These are phyloP conservation scores for Plenodomus biglobosus DNA, from an alignment of 2,329 filamentous ascomycete species.

Conservation along the genomic window DNA sequence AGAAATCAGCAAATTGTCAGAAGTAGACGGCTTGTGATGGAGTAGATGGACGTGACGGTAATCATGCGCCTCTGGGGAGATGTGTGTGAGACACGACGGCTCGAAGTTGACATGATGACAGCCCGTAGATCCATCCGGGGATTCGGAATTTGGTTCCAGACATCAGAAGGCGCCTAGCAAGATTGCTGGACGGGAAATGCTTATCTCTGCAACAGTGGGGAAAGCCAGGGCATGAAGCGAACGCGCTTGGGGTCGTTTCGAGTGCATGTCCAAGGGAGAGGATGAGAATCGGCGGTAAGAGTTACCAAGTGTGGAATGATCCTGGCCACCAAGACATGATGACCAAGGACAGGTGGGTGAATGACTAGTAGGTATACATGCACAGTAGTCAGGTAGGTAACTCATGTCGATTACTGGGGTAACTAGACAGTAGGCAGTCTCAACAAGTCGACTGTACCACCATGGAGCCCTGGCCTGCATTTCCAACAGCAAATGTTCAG, in stretches of 20 bases:
- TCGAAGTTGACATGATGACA: constrained; percentile 9
- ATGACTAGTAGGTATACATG: no score
- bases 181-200: neutral
- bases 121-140: constrained; percentile 4
- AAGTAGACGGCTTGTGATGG: neutral
- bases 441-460: constrained; percentile 3
- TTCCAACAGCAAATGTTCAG: no score
- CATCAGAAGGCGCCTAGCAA: neutral
- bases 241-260: neutral
- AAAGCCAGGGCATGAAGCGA: constrained; percentile 1
- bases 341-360: neutral
- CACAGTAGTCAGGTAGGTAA: neutral
- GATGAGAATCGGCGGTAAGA: neutral
- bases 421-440: neutral
- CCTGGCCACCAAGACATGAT: no score
- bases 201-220: neutral
- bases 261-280: neutral
- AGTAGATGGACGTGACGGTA: neutral
- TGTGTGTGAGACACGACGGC: constrained; percentile 5
- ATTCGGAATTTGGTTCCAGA: neutral
- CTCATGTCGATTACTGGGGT: no score
- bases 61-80: constrained; percentile 4
- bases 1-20: neutral
- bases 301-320: neutral
- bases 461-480: no score